Conservation (phyloP, 805 yeast species). For the Sungouiozyma ichnusensis region DNA sequence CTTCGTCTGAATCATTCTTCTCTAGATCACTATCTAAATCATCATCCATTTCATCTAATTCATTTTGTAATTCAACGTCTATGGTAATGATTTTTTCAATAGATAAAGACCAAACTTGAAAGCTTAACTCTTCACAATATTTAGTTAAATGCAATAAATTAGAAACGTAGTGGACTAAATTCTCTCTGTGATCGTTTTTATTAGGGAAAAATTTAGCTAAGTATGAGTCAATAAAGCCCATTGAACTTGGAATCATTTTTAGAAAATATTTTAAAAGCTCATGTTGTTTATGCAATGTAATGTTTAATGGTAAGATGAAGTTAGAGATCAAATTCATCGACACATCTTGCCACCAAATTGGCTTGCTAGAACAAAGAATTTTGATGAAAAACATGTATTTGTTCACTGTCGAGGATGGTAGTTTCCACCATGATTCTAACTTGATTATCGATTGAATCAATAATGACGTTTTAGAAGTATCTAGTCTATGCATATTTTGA, state of each 20-base stretch:
- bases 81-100: slow-evolving; percentile 73
- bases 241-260: slow-evolving; percentile 71
- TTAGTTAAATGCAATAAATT: slow-evolving; percentile 50
- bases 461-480: slow-evolving; percentile 36
- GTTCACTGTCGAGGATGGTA: slow-evolving; percentile 35
- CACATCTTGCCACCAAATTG: slow-evolving; percentile 87
- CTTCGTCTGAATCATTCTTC: slow-evolving; percentile 26
- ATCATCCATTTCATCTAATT: slow-evolving; percentile 75
- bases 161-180: slow-evolving; percentile 50
- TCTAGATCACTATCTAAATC: slow-evolving; percentile 47
- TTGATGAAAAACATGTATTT: slow-evolving; percentile 62
- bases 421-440: slow-evolving; percentile 49
- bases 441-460: slow-evolving; percentile 54
- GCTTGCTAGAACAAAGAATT: slow-evolving; percentile 73
- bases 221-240: slow-evolving; percentile 48
- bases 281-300: slow-evolving; percentile 45
- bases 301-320: slow-evolving; percentile 31
- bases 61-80: slow-evolving; percentile 88
- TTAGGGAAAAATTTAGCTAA: slow-evolving; percentile 66
- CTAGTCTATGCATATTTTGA: slow-evolving; percentile 58
- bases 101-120: slow-evolving; percentile 68
- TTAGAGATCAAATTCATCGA: slow-evolving; percentile 55
- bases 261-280: slow-evolving; percentile 52
- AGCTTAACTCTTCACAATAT: slow-evolving; percentile 69
- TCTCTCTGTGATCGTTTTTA: slow-evolving; percentile 48